Base-by-base conservation (phyloP, 257 asterid species). In the Paulownia fortunei region DNA sequence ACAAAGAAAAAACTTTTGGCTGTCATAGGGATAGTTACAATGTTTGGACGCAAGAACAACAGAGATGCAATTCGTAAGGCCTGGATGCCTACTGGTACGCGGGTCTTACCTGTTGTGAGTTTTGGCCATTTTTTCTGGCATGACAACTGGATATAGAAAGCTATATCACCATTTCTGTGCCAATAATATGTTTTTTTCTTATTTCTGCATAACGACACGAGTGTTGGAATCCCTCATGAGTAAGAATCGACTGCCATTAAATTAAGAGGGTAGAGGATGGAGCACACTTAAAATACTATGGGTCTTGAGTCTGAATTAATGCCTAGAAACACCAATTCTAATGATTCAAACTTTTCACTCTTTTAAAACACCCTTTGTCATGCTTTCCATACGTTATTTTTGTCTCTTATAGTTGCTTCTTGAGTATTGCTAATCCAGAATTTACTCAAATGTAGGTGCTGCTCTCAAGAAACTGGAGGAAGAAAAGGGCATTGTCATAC, bases 61-160 rank as follows among this genome's bases (percentile, higher is more conserved):
- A 85, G 98, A 89, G 94, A 92, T 12, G 97, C 97, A 7, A 90
- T 94, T 70, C 97, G 97, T 49, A 92, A 91, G 85, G 98, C 96
- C 73, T 92, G 97, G 98, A 85, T 94, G 93, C 94, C 94, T 44
- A 79, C 84, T 27, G 98, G 97, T 94, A 87, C 5, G 47, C 12
- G 44, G 46, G 68, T 76, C 69, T 69, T 63, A 58, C 44, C 62
- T 76, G 60, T 47, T 16, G 13, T 41, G 55, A 60, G 44, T 15
- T 56, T 56, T 27, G 24, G 44, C 21, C 47, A 5, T 34, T 24
- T 44, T 74, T 15, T 11, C 65, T 51, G 59, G 32, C 63, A 55
- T 13, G 26, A 13, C 51, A 51, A 16, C 27, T 65, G 49, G 27
- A 46, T 63, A 32, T 3, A 67, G 9, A 34, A 12, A 15, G 54